phyloP scores from a whole-genome alignment of 768 basidiomycete genomes.

The Amyloporia xantha region DNA sequence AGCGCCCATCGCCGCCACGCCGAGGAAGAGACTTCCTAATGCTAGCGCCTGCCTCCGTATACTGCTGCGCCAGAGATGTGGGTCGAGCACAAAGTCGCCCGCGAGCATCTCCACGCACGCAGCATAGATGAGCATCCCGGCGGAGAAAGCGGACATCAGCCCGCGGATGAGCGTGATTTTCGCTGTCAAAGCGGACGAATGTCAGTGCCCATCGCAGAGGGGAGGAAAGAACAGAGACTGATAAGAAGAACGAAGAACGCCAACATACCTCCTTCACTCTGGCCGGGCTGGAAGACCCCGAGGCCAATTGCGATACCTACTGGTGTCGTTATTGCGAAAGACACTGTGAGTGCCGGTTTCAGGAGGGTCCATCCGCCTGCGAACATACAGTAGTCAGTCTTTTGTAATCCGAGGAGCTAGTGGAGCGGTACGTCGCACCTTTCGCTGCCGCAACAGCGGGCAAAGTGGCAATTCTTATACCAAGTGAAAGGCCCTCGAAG shows the following conservation, averaged over 20 bases:
- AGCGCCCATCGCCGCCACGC: conserved; percentile 48
- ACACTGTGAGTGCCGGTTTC: conserved; percentile 45
- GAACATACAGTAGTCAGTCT: neutral
- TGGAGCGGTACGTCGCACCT: neutral
- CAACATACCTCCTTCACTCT: conserved; percentile 24
- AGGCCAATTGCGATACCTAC: conserved; percentile 59
- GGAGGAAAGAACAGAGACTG: conserved; percentile 4
- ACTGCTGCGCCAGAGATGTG: conserved; percentile 37
- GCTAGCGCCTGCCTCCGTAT: conserved; percentile 45
- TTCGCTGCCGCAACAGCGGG: conserved; percentile 31
- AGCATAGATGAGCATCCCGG: conserved; percentile 80
- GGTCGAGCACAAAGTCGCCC: conserved; percentile 77
- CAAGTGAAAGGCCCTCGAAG: conserved; percentile 79
- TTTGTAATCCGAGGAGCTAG: neutral
- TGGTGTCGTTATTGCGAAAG: conserved; percentile 74
- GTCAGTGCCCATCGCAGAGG: neutral
- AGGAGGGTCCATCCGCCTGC: conserved; percentile 24
- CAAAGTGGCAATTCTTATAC: conserved; percentile 69
- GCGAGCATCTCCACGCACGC: conserved; percentile 85
- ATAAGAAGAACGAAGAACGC: no score
- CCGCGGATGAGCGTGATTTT: conserved; percentile 58
- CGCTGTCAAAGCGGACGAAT: conserved; percentile 22
- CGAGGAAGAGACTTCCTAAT: conserved; percentile 52
- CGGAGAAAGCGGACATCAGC: conserved; percentile 74
- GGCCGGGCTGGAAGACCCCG: conserved; percentile 32